Percentiles rank a stretch among this genome's conserved stretches.
phyloP scores from a whole-genome alignment of 176 grass and related monocot genomes.

The Rhynchospora pubera region DNA sequence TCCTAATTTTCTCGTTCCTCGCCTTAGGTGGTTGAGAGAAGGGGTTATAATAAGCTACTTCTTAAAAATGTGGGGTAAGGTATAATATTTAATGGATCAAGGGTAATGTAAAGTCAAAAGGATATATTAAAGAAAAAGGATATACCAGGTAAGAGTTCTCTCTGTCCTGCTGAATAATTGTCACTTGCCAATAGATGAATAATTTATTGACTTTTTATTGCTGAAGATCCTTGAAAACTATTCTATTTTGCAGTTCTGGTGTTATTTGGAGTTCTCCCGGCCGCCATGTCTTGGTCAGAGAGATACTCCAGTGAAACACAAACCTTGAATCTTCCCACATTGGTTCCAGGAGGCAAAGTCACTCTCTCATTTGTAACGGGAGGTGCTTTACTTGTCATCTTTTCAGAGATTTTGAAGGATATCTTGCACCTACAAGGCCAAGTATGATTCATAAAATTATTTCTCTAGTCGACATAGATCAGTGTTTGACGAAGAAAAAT shows the following conservation, averaged over 20 bases:
- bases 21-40: too few relatives aligned
- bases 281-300: conserved; percentile 96
- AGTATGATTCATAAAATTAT: not conserved
- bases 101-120: not conserved
- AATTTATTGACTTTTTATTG: not conserved
- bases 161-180: not conserved
- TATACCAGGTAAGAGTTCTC: not conserved
- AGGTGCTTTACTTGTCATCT: conserved; percentile 54
- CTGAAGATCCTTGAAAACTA: conserved; percentile 16
- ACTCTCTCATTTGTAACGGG: conserved; percentile 49
- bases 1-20: too few relatives aligned
- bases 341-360: conserved; percentile 71
- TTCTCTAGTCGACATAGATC: not conserved
- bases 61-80: not conserved
- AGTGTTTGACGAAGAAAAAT: not conserved
- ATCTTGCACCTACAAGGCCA: conserved; percentile 38
- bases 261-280: conserved; percentile 81
- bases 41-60: too few relatives aligned
- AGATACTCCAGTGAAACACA: conserved; percentile 55
- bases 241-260: conserved; percentile 58
- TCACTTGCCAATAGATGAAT: not conserved
- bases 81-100: not conserved
- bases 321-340: conserved; percentile 28
- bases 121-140: not conserved
- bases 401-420: conserved; percentile 71